These are phyloP conservation scores for Starmerella stellata DNA, from an alignment of 805 yeast species.

Conservation along the genomic window DNA sequence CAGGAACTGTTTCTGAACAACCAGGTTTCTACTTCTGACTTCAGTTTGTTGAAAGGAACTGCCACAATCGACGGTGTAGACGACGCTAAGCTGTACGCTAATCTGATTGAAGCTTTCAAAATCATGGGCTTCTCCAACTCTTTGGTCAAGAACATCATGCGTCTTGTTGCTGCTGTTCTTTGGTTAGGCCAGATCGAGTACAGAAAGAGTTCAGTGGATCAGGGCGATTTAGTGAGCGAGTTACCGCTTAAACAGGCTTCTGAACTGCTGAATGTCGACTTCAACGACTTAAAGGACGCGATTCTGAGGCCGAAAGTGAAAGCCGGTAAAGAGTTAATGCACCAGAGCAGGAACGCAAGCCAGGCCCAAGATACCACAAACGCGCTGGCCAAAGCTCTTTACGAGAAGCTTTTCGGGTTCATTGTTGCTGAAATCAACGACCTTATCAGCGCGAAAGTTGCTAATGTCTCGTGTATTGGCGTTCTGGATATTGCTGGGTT, in stretches of 20 bases:
- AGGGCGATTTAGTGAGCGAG: slow-evolving; percentile 46
- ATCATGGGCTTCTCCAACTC: slow-evolving; percentile 48
- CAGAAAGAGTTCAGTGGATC: slow-evolving; percentile 45
- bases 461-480: slow-evolving; percentile 41
- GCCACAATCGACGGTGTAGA: slow-evolving; percentile 51
- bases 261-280: slow-evolving; percentile 44
- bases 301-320: slow-evolving; percentile 66
- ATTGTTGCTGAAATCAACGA: slow-evolving; percentile 61
- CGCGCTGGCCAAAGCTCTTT: slow-evolving; percentile 71
- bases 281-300: slow-evolving; percentile 37
- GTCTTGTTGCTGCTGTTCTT: slow-evolving; percentile 53
- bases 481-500: slow-evolving; percentile 95
- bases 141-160: slow-evolving; percentile 43
- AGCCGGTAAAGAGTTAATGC: slow-evolving; percentile 77
- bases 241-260: slow-evolving; percentile 37
- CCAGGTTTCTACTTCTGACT: slow-evolving; percentile 31
- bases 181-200: slow-evolving; percentile 76
- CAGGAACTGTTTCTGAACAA: slow-evolving; percentile 23
- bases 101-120: slow-evolving; percentile 46
- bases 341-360: slow-evolving; percentile 55
- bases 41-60: slow-evolving; percentile 36
- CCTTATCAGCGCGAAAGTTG: slow-evolving; percentile 30
- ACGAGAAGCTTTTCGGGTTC: slow-evolving; percentile 64
- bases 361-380: slow-evolving; percentile 72
- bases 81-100: slow-evolving; percentile 50